phyloP scores from a whole-genome alignment of 75 land plant species.

The Gnetum montanum region DNA sequence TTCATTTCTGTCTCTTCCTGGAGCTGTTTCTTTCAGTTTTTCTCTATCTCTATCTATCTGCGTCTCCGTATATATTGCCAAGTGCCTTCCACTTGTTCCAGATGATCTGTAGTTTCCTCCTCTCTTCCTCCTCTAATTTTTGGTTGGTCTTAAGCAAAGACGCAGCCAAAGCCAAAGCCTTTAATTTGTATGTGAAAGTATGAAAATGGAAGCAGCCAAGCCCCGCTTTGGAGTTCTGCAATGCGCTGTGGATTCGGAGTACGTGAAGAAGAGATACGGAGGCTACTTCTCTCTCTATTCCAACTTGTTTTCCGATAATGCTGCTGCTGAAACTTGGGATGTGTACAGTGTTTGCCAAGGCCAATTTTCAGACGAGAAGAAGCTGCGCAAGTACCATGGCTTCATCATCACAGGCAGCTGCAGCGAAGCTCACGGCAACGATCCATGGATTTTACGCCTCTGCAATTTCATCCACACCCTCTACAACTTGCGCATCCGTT shows the following conservation, averaged over 20 bases:
- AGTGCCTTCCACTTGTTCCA: too few relatives aligned
- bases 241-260: constrained; percentile 18
- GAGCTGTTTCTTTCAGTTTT: too few relatives aligned
- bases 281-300: constrained; percentile 13
- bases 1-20: too few relatives aligned
- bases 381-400: constrained; percentile 14
- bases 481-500: constrained; percentile 10
- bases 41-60: too few relatives aligned
- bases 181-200: too few relatives aligned
- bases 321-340: constrained; percentile 18
- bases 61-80: too few relatives aligned
- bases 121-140: too few relatives aligned
- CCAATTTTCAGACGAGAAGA: constrained; percentile 12
- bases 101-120: too few relatives aligned
- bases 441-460: constrained; percentile 20
- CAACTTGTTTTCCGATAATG: constrained; percentile 8
- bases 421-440: constrained; percentile 19
- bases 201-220: neutral
- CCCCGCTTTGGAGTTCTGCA: constrained; percentile 16
- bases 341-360: constrained; percentile 18
- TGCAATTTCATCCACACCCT: constrained; percentile 12
- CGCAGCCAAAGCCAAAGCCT: too few relatives aligned
- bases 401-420: constrained; percentile 28
- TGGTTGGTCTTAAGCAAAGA: too few relatives aligned
- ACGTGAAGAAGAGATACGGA: constrained; percentile 13